Evolutionary conservation across 371 early-diverging fungal genomes (phyloP).

Genomic region (Apophysomyces ossiformis): DNA sequence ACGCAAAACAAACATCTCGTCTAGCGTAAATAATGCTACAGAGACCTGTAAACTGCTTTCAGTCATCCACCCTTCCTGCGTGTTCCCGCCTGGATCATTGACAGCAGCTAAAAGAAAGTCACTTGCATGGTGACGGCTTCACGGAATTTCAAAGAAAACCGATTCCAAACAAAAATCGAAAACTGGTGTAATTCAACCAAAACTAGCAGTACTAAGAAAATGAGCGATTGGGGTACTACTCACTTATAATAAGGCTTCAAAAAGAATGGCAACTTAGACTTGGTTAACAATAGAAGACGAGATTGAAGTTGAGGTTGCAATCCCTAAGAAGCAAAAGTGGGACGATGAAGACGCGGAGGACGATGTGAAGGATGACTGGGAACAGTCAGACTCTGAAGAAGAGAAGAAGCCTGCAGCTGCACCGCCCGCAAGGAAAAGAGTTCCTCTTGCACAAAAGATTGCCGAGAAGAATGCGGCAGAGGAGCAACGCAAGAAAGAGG

Average conservation of each 20-base stretch:
- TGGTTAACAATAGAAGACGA: conserved; percentile 33
- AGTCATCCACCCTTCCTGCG: too few relatives aligned
- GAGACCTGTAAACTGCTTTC: too few relatives aligned
- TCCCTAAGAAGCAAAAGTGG: conserved; percentile 70
- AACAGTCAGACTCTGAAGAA: conserved; percentile 73
- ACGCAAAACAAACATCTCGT: too few relatives aligned
- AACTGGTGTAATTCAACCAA: neutral
- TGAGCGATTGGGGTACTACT: conserved; percentile 3
- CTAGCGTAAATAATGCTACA: too few relatives aligned
- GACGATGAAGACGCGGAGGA: conserved; percentile 87
- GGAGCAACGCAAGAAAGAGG: conserved; percentile 62
- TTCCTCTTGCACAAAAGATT: conserved; percentile 79
- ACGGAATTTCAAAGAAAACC: neutral
- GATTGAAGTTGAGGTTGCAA: conserved; percentile 39
- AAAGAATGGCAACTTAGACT: too few relatives aligned
- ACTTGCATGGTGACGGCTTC: neutral
- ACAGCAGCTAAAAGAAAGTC: neutral
- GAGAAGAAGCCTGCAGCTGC: conserved; percentile 34
- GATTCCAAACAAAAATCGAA: neutral
- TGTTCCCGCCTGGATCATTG: too few relatives aligned
- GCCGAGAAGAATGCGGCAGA: conserved; percentile 79
- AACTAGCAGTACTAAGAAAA: neutral
- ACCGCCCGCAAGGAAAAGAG: conserved; percentile 68
- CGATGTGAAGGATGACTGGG: conserved; percentile 77
- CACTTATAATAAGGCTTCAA: too few relatives aligned